Evolutionary conservation across 371 early-diverging fungal genomes (phyloP).

Genomic region (Rhizopus microsporus): DNA sequence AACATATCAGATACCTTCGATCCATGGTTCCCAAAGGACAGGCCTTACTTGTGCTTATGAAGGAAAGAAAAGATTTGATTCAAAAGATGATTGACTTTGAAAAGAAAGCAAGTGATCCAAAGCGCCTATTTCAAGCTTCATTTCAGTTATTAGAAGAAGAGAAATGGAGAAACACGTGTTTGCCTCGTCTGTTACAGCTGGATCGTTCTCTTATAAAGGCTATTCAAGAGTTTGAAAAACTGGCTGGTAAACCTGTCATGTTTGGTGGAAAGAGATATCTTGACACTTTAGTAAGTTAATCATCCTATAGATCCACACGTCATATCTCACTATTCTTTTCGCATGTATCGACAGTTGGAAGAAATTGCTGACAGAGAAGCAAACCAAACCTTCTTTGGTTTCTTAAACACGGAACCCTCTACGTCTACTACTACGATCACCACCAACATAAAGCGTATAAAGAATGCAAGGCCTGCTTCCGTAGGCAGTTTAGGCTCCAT

Average conservation of each 20-base stretch:
- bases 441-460: slow-evolving; percentile 7
- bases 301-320: no score
- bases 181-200: slow-evolving; percentile 76
- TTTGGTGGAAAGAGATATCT: slow-evolving; percentile 53
- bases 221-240: slow-evolving; percentile 54
- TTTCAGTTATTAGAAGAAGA: slow-evolving; percentile 88
- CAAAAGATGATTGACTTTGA: slow-evolving; percentile 87
- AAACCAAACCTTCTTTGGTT: slow-evolving; percentile 72
- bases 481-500: slow-evolving; percentile 22
- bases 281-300: slow-evolving; percentile 41
- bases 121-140: slow-evolving; percentile 77
- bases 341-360: slow-evolving; percentile 32
- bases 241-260: slow-evolving; percentile 58
- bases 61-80: slow-evolving; percentile 58
- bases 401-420: slow-evolving; percentile 46
- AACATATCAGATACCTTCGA: slow-evolving; percentile 45
- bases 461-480: slow-evolving; percentile 19
- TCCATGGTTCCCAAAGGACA: slow-evolving; percentile 42
- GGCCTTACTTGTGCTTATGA: slow-evolving; percentile 53
- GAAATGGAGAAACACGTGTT: slow-evolving; percentile 82
- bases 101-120: slow-evolving; percentile 83
- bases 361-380: slow-evolving; percentile 71
- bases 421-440: slow-evolving; percentile 4
- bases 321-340: background rate
- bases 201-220: slow-evolving; percentile 68